Conservation (phyloP, 768 basidiomycete species). For the Macrolepiota albuminosa region DNA sequence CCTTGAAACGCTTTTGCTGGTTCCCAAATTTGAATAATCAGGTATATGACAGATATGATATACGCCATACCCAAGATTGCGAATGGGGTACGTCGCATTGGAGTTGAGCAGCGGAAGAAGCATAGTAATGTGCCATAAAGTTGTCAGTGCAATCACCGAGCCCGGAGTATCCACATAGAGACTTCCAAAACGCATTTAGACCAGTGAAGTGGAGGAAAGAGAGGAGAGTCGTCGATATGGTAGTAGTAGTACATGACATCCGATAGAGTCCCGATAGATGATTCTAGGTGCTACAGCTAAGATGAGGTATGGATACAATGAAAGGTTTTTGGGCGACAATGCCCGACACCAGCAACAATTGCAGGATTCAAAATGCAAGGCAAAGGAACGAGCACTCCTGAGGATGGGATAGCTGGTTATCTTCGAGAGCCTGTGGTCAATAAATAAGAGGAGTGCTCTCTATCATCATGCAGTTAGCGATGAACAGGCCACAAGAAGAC, state of each 20-base stretch:
- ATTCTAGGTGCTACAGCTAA: background rate
- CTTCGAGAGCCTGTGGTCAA: background rate
- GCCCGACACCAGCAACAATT: conserved; percentile 2
- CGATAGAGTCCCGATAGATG: background rate
- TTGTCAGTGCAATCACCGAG: background rate
- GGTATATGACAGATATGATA: background rate
- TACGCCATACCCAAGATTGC: background rate
- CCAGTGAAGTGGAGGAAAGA: background rate
- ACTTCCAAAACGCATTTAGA: background rate
- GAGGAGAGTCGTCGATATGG: background rate
- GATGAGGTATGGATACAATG: background rate
- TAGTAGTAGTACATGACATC: background rate
- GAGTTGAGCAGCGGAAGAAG: background rate
- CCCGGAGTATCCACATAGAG: background rate
- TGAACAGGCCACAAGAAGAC: background rate
- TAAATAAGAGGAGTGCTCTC: background rate
- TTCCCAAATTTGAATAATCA: background rate
- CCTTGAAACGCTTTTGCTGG: background rate
- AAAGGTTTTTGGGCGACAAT: conserved; percentile 1
- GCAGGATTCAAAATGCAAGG: background rate
- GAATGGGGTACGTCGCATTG: background rate
- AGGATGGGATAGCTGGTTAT: background rate
- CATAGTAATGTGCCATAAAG: too few relatives aligned
- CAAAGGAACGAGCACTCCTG: background rate
- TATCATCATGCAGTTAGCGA: background rate